phyloP scores from a whole-genome alignment of 345 rosid species.

The Boechera divaricarpa region DNA sequence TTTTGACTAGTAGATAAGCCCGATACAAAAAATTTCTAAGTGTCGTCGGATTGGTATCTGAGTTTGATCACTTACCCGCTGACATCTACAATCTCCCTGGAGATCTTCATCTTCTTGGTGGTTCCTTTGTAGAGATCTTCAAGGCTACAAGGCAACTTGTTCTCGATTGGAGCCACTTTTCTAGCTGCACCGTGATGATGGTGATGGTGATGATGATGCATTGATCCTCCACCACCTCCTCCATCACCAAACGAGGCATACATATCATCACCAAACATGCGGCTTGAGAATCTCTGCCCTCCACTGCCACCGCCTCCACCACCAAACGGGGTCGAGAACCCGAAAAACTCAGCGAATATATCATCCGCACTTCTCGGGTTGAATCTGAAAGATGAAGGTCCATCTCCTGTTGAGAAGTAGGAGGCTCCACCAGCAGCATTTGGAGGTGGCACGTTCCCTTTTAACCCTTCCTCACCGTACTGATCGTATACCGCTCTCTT shows the following conservation, averaged over 20 bases:
- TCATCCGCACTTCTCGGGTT: constrained; percentile 72
- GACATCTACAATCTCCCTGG: constrained; percentile 56
- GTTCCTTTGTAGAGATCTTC: constrained; percentile 66
- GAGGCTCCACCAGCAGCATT: constrained; percentile 66
- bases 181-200: constrained; percentile 45
- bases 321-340: constrained; percentile 63
- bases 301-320: constrained; percentile 49
- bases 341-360: constrained; percentile 78
- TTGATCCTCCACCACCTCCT: constrained; percentile 51
- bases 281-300: constrained; percentile 56
- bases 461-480: constrained; percentile 79
- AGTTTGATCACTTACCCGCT: constrained; percentile 54
- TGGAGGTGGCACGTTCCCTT: constrained; percentile 79
- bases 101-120: constrained; percentile 73
- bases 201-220: constrained; percentile 45
- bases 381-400: constrained; percentile 66
- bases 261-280: constrained; percentile 67
- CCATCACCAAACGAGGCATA: constrained; percentile 63
- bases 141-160: constrained; percentile 62
- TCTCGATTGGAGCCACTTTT: constrained; percentile 60
- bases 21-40: background rate
- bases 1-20: constrained; percentile 3
- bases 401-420: constrained; percentile 76
- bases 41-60: background rate
- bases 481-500: constrained; percentile 78